These are phyloP conservation scores for Ballota nigra DNA, from an alignment of 257 asterid species.

Conservation along the genomic window DNA sequence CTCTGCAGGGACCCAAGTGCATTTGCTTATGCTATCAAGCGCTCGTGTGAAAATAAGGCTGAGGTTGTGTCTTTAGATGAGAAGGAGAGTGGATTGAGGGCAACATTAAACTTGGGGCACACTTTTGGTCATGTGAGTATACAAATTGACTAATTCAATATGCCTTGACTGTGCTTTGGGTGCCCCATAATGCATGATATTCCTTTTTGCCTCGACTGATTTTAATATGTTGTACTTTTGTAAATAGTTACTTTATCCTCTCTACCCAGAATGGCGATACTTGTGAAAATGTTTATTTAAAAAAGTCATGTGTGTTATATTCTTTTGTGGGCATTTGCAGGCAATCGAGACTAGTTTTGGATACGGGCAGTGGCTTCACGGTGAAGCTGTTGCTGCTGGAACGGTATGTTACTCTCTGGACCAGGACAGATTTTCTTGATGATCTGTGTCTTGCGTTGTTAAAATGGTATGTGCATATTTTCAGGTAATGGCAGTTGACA, in stretches of 20 bases:
- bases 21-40: conserved; percentile 90
- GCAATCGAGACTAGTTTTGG: conserved; percentile 94
- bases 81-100: conserved; percentile 94
- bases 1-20: conserved; percentile 72
- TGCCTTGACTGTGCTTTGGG: no score
- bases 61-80: conserved; percentile 95
- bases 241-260: neutral
- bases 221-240: neutral
- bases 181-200: neutral
- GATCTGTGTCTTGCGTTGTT: neutral
- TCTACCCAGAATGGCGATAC: neutral
- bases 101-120: conserved; percentile 97
- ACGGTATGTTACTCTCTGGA: no score
- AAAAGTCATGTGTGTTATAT: conserved; percentile 7
- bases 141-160: no score
- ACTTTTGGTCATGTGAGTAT: conserved; percentile 92
- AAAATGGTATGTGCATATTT: conserved; percentile 12
- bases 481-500: conserved; percentile 97
- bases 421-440: neutral
- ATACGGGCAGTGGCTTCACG: conserved; percentile 96
- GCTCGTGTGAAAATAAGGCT: conserved; percentile 97
- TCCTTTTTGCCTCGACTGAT: neutral
- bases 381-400: conserved; percentile 99
- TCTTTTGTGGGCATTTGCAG: conserved; percentile 42
- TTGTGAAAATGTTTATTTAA: neutral